Evolutionary conservation across 2,329 filamentous ascomycete genomes (phyloP).

Genomic region (Huntiella omanensis): DNA sequence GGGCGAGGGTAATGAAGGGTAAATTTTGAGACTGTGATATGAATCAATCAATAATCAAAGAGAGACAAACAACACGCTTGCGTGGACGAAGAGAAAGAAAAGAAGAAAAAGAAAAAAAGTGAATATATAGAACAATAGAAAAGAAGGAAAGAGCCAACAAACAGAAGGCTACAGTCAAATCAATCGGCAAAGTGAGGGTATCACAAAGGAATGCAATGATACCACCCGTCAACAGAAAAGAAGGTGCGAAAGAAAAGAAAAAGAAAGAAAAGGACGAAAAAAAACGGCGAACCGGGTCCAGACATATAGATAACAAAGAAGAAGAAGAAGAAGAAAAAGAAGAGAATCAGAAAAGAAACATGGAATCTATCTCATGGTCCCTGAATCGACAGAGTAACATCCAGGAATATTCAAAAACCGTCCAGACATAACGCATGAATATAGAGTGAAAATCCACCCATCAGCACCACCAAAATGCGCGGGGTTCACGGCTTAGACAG

Average conservation of each 20-base stretch:
- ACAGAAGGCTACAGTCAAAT: background rate
- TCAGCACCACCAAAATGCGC: too few relatives aligned
- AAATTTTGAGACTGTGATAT: background rate
- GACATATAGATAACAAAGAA: background rate
- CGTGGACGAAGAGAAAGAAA: background rate
- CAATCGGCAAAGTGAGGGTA: background rate
- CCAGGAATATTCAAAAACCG: too few relatives aligned
- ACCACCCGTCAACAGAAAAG: too few relatives aligned
- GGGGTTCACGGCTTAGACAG: too few relatives aligned
- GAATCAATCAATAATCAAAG: conserved; percentile 1
- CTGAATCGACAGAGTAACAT: background rate
- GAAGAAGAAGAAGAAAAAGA: background rate
- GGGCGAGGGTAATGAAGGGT: background rate
- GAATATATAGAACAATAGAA: background rate
- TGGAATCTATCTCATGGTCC: background rate
- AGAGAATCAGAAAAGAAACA: background rate
- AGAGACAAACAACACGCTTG: conserved; percentile 1
- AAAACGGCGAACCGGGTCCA: background rate
- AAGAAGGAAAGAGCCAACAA: background rate
- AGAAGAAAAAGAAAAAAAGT: too few relatives aligned
- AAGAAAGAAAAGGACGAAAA: background rate
- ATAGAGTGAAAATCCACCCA: too few relatives aligned
- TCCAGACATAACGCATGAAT: too few relatives aligned
- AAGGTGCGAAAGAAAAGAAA: background rate
- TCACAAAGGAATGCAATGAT: background rate